Conservation (phyloP, 768 basidiomycete species). For the Filobasidium floriforme region DNA sequence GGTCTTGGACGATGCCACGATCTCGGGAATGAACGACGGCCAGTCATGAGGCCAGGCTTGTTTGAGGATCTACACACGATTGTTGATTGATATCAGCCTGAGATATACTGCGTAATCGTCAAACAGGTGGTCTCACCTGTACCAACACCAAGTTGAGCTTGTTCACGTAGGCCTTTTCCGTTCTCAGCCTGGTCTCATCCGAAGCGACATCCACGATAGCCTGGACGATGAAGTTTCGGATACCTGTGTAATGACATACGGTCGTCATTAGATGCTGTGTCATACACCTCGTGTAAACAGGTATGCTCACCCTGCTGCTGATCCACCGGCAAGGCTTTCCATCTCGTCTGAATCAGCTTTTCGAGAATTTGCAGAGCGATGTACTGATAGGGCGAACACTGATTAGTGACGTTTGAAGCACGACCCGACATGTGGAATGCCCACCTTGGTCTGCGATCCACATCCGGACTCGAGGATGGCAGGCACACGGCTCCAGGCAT, state of each 20-base stretch:
- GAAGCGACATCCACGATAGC: constrained; percentile 87
- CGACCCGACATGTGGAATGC: constrained; percentile 1
- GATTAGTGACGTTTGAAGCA: neutral
- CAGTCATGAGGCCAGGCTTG: constrained; percentile 99
- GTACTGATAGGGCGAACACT: constrained; percentile 54
- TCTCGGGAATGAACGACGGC: constrained; percentile 94
- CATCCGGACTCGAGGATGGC: constrained; percentile 81
- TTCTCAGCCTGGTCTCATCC: constrained; percentile 76
- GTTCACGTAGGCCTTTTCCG: constrained; percentile 76
- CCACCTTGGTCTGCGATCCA: constrained; percentile 60
- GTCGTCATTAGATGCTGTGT: neutral
- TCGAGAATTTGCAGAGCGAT: constrained; percentile 95
- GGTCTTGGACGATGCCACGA: constrained; percentile 93
- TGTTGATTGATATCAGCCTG: neutral
- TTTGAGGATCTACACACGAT: constrained; percentile 69
- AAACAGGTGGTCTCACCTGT: constrained; percentile 54
- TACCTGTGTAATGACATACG: constrained; percentile 51
- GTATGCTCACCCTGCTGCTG: constrained; percentile 68
- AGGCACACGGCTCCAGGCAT: constrained; percentile 95
- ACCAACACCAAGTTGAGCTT: constrained; percentile 95
- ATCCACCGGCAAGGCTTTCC: constrained; percentile 90
- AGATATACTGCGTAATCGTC: neutral
- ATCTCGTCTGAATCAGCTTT: constrained; percentile 84
- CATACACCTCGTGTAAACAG: constrained; percentile 15
- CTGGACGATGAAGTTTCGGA: constrained; percentile 91